Percentiles rank a stretch among this genome's conserved stretches.
These are phyloP conservation scores for Pelagophyceae sp. DNA, from an alignment of 352 stramenopile species.

Conservation along the genomic window DNA sequence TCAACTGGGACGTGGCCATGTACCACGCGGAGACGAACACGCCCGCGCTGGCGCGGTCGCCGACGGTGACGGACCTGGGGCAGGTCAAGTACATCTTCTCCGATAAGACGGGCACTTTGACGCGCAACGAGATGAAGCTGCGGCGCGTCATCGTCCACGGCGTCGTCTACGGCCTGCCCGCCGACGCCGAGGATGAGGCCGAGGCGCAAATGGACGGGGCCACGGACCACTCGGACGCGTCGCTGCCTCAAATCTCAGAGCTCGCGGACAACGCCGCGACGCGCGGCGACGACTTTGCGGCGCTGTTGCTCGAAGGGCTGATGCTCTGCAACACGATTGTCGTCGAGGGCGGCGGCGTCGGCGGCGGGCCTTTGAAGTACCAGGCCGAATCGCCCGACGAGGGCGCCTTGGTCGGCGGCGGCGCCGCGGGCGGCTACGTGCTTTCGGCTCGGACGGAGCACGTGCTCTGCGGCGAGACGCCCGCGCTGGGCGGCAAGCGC, in stretches of 20 bases:
- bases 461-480: background rate
- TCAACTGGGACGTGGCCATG: constrained; percentile 73
- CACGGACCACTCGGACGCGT: constrained; percentile 10
- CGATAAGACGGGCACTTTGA: constrained; percentile 99
- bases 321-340: constrained; percentile 88
- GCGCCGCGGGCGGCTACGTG: constrained; percentile 16
- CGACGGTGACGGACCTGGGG: constrained; percentile 62
- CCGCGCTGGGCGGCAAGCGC: background rate
- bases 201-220: background rate
- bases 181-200: constrained; percentile 18
- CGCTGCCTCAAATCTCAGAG: constrained; percentile 55
- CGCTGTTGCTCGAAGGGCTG: constrained; percentile 62
- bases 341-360: constrained; percentile 60
- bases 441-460: constrained; percentile 20
- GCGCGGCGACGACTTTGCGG: background rate
- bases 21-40: constrained; percentile 80
- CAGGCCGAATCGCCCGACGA: constrained; percentile 35
- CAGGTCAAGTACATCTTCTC: constrained; percentile 97
- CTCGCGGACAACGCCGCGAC: background rate
- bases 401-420: constrained; percentile 30
- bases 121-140: constrained; percentile 97
- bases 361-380: constrained; percentile 25
- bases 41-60: constrained; percentile 51
- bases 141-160: constrained; percentile 58
- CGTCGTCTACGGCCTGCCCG: constrained; percentile 53